Evolutionary conservation across 1,284 basidiomycete species (phyloP), one percentile per base, ranked within the genome.

Genomic region (Chalciporus sp.): DNA sequence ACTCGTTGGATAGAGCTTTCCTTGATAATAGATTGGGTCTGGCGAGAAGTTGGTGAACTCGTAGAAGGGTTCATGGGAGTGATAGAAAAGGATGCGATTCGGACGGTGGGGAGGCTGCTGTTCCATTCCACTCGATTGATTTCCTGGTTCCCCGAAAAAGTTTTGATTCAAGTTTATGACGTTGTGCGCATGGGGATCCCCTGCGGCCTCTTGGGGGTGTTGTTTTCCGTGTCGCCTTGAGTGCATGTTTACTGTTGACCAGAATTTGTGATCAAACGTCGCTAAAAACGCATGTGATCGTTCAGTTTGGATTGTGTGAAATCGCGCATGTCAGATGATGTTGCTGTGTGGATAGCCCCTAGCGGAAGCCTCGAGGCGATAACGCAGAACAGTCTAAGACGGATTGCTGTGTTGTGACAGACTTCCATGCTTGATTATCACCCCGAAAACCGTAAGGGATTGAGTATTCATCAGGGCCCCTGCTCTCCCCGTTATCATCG

Each of bases 41-140:
- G 61, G 43, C 14, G 69, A 69, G 56, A 70, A 71, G 47, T 70
- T 70, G 41, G 67, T 64, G 39, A 71, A 69, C 23, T 62, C 61
- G 43, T 66, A 61, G 55, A 67, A 54, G 7, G 63, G 63, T 31
- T 60, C 58, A 42, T 59, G 43, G 28, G 45, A 49, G 44, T 59
- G 56, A 42, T 59, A 59, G 41, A 59, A 59, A n/a, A 59, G 57
- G 14, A 59, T 59, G 16, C 52, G 47, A 35, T 16, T 7, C 6
- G 33, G 14, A 35, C 11, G 14, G 14, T 16, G 33, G 14, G 1
- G 7, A 35, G 33, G 33, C 33, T 3, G 14, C 11, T 11, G 10
- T 14, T 35, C 33, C 8, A 29, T 7, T 2, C 4, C 11, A 11
- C 11, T 8, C 3, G 28, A 12, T 12, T 35, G 33, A 35, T 14